phyloP scores from a whole-genome alignment of 805 yeast species.

The Wickerhamomyces alni region DNA sequence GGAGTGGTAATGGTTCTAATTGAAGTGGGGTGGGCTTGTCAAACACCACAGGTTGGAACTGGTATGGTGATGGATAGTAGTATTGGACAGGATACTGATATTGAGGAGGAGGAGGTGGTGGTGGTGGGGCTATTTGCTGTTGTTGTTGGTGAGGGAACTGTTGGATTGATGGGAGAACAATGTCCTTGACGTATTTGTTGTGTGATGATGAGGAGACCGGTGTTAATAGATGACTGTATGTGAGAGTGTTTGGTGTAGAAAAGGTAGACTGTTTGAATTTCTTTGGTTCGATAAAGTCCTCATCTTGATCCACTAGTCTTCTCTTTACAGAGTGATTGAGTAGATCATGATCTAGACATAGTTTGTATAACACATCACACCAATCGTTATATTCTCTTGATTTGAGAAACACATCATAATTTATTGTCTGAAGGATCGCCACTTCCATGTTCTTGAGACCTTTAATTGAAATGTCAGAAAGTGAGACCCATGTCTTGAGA shows the following conservation, averaged over 20 bases:
- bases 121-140: background rate
- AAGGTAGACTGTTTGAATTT: too few relatives aligned
- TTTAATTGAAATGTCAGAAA: conserved; percentile 6
- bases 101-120: too few relatives aligned
- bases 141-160: background rate
- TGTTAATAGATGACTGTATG: background rate
- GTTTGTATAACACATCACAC: conserved; percentile 4
- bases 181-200: background rate
- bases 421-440: conserved; percentile 14
- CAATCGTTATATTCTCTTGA: conserved; percentile 7
- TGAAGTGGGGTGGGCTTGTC: background rate
- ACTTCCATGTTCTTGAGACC: conserved; percentile 15
- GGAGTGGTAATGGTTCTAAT: background rate
- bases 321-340: background rate
- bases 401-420: conserved; percentile 20
- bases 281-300: background rate
- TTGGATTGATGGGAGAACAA: too few relatives aligned
- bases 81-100: background rate
- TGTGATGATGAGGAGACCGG: too few relatives aligned
- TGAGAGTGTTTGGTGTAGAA: too few relatives aligned
- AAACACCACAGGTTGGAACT: background rate
- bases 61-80: background rate
- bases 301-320: background rate
- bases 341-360: conserved; percentile 5
- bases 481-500: conserved; percentile 40